phyloP scores from a whole-genome alignment of 2,329 filamentous ascomycete genomes.

The Colletotrichum camelliae region DNA sequence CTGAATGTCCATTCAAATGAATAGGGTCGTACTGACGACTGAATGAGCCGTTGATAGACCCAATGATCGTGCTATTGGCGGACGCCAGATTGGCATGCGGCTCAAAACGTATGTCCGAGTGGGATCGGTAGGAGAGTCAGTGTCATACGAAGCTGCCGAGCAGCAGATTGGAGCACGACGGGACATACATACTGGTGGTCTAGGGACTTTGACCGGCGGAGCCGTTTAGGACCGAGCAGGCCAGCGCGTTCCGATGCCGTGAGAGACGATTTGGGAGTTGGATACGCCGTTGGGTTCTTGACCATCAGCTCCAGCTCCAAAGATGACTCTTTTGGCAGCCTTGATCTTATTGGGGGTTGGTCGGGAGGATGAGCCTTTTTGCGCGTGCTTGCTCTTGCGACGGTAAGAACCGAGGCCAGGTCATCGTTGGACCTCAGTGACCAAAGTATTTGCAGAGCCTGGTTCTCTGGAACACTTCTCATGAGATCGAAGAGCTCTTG shows the following conservation, averaged over 20 bases:
- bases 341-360: background rate
- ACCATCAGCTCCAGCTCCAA: slow-evolving; percentile 29
- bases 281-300: slow-evolving; percentile 27
- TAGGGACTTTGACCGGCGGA: background rate
- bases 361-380: background rate
- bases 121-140: background rate
- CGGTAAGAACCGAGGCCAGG: slow-evolving; percentile 24
- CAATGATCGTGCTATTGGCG: background rate
- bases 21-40: background rate
- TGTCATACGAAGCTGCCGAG: background rate
- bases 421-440: slow-evolving; percentile 26
- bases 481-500: slow-evolving; percentile 30
- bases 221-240: background rate
- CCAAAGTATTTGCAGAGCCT: slow-evolving; percentile 24
- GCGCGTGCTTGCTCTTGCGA: slow-evolving; percentile 14
- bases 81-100: background rate
- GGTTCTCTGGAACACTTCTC: slow-evolving; percentile 22
- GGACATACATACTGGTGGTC: slow-evolving; percentile 14
- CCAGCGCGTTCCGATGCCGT: background rate
- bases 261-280: background rate
- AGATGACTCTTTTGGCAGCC: background rate
- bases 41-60: background rate
- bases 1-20: background rate
- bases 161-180: background rate
- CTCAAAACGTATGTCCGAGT: background rate